Percentiles rank a stretch among this genome's conserved stretches.
Evolutionary conservation across 805 yeast genomes (phyloP).

Genomic region (Yueomyces sinensis): DNA sequence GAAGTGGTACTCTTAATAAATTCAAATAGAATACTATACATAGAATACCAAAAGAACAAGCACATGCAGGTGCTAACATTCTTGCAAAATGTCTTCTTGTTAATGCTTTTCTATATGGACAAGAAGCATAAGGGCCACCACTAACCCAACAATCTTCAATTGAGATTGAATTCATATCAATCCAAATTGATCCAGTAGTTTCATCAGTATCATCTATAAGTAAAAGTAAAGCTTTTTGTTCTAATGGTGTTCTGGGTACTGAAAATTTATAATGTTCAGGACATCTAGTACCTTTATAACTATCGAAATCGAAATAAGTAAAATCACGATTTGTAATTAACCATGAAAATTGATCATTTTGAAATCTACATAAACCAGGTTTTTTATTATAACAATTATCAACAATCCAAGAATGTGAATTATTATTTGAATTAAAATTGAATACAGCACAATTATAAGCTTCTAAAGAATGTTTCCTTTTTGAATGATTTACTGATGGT

Average conservation of each 20-base stretch:
- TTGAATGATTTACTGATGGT: slow-evolving; percentile 26
- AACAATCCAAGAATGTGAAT: slow-evolving; percentile 44
- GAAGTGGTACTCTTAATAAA: slow-evolving; percentile 52
- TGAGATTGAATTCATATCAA: slow-evolving; percentile 68
- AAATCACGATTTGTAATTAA: slow-evolving; percentile 20
- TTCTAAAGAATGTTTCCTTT: slow-evolving; percentile 12
- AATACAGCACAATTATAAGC: slow-evolving; percentile 36
- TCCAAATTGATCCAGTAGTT: slow-evolving; percentile 36
- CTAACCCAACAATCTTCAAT: slow-evolving; percentile 69
- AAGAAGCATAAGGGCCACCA: slow-evolving; percentile 64
- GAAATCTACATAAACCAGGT: slow-evolving; percentile 43
- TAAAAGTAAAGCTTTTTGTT: slow-evolving; percentile 24
- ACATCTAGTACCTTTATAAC: slow-evolving; percentile 20
- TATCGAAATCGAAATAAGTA: slow-evolving; percentile 32
- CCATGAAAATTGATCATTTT: slow-evolving; percentile 31
- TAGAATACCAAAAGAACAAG: slow-evolving; percentile 41
- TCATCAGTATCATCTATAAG: too few relatives aligned
- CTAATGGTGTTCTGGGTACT: slow-evolving; percentile 38
- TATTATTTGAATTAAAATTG: slow-evolving; percentile 8
- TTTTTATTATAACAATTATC: slow-evolving; percentile 48
- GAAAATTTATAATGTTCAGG: slow-evolving; percentile 27
- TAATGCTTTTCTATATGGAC: slow-evolving; percentile 60
- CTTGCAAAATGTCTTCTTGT: slow-evolving; percentile 43
- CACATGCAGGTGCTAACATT: slow-evolving; percentile 55
- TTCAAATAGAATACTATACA: slow-evolving; percentile 41